phyloP scores from a whole-genome alignment of 106 monocot genomes.

The Xerophyta viscosa region DNA sequence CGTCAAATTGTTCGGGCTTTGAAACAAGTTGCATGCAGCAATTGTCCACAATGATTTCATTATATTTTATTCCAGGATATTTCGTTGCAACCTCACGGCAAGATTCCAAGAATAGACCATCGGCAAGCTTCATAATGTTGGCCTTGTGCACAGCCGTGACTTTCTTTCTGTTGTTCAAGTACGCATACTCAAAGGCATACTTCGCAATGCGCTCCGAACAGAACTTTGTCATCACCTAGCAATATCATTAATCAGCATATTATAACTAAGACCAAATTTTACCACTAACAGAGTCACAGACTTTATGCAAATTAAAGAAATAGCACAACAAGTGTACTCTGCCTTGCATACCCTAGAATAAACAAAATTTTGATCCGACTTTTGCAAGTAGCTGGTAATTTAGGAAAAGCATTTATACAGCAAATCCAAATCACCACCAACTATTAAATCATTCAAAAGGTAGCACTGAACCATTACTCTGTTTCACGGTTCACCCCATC shows the following conservation, averaged over 20 bases:
- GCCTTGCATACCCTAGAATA: too few relatives aligned
- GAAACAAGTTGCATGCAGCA: constrained; percentile 20
- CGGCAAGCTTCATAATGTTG: constrained; percentile 15
- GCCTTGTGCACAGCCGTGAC: constrained; percentile 17
- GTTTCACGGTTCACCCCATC: too few relatives aligned
- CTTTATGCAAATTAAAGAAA: too few relatives aligned
- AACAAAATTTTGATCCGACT: too few relatives aligned
- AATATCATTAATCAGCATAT: not conserved
- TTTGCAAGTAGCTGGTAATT: too few relatives aligned
- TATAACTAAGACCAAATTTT: not conserved
- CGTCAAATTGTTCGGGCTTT: constrained; percentile 17
- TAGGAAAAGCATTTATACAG: too few relatives aligned
- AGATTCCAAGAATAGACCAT: constrained; percentile 15
- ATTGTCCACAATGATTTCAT: constrained; percentile 17
- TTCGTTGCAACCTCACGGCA: constrained; percentile 17
- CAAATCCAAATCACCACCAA: too few relatives aligned
- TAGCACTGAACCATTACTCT: too few relatives aligned
- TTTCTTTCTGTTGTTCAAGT: constrained; percentile 19
- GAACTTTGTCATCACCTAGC: constrained; percentile 19
- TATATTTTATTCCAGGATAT: constrained; percentile 14
- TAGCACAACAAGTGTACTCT: too few relatives aligned
- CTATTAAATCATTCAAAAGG: too few relatives aligned
- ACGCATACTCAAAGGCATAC: constrained; percentile 18
- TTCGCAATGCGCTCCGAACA: constrained; percentile 17
- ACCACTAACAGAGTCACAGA: not conserved